These are phyloP conservation scores for Gossypium gossypioides DNA, from an alignment of 441 rosid species.

Conservation along the genomic window DNA sequence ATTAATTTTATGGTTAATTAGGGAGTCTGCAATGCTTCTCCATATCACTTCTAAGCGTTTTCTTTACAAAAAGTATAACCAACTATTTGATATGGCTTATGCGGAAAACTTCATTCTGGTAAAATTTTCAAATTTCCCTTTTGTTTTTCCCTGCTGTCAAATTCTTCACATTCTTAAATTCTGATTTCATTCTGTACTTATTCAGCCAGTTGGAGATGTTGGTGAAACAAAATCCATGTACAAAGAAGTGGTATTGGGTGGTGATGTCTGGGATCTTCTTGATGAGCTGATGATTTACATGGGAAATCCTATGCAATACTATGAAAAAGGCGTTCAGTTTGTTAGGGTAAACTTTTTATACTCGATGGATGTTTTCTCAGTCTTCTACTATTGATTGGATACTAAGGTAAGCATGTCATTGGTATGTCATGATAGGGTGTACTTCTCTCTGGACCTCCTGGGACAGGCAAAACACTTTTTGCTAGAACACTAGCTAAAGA, in stretches of 20 bases:
- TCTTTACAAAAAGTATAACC: slow-evolving; percentile 81
- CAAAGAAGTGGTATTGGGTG: slow-evolving; percentile 91
- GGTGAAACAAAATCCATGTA: slow-evolving; percentile 80
- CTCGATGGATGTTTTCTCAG: slow-evolving; percentile 3
- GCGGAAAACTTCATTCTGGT: slow-evolving; percentile 92
- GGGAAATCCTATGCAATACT: slow-evolving; percentile 90
- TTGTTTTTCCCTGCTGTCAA: neutral
- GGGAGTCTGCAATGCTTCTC: slow-evolving; percentile 75
- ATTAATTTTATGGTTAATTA: slow-evolving; percentile 66
- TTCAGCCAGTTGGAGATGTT: slow-evolving; percentile 86
- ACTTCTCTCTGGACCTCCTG: slow-evolving; percentile 97
- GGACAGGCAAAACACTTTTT: slow-evolving; percentile 98
- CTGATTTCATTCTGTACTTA: slow-evolving; percentile 19
- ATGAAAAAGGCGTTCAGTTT: slow-evolving; percentile 70
- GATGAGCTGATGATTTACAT: slow-evolving; percentile 93
- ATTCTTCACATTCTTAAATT: slow-evolving; percentile 10
- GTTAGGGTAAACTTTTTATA: slow-evolving; percentile 62
- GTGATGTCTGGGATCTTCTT: slow-evolving; percentile 97
- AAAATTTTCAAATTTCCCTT: slow-evolving; percentile 18
- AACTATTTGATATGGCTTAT: slow-evolving; percentile 81
- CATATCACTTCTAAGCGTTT: slow-evolving; percentile 67
- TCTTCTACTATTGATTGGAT: slow-evolving; percentile 17
- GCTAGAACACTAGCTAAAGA: slow-evolving; percentile 90
- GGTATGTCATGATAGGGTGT: slow-evolving; percentile 54
- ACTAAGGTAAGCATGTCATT: slow-evolving; percentile 2